A percentile compares a stretch with the other conserved stretches of the same genome.
phyloP scores from a whole-genome alignment of 2,329 filamentous ascomycete genomes.

The Ustilaginoidea virens region DNA sequence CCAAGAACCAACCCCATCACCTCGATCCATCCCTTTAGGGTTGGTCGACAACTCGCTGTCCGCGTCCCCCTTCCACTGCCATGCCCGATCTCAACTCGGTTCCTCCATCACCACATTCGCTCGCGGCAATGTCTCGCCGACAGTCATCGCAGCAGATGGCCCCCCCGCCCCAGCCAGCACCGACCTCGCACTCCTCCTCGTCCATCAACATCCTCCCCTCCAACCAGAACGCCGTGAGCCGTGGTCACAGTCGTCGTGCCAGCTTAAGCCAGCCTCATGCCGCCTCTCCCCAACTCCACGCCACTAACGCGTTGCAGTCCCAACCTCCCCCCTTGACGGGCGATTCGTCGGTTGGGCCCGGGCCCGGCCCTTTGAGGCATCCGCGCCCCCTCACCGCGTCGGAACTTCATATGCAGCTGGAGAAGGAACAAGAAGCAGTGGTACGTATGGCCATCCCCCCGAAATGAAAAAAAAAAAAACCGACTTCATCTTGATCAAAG shows the following conservation, averaged over 20 bases:
- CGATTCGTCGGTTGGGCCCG: conserved; percentile 32
- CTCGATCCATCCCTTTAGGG: too few relatives aligned
- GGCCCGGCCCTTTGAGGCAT: conserved; percentile 65
- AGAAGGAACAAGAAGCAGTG: conserved; percentile 91
- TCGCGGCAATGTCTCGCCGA: conserved; percentile 23
- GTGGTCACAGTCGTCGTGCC: conserved; percentile 5
- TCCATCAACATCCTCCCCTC: conserved; percentile 42
- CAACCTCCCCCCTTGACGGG: conserved; percentile 15
- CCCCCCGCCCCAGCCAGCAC: conserved; percentile 17
- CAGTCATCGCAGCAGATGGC: conserved; percentile 29
- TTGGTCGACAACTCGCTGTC: too few relatives aligned
- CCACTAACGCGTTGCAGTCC: conserved; percentile 12
- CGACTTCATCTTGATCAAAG: too few relatives aligned
- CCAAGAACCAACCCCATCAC: too few relatives aligned
- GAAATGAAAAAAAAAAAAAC: too few relatives aligned
- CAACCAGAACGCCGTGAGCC: conserved; percentile 34
- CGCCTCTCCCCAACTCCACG: conserved; percentile 10
- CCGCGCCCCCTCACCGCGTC: conserved; percentile 76
- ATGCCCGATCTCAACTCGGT: conserved; percentile 44
- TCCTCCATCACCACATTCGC: conserved; percentile 31
- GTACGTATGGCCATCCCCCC: conserved; percentile 31
- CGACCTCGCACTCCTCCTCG: conserved; percentile 14
- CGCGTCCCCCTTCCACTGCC: too few relatives aligned
- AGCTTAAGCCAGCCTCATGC: conserved; percentile 12
- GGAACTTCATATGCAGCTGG: conserved; percentile 76